Evolutionary conservation across 208 protist genomes (phyloP), one percentile per base, ranked within the genome.

Genomic region (Trypanosoma theileri): DNA sequence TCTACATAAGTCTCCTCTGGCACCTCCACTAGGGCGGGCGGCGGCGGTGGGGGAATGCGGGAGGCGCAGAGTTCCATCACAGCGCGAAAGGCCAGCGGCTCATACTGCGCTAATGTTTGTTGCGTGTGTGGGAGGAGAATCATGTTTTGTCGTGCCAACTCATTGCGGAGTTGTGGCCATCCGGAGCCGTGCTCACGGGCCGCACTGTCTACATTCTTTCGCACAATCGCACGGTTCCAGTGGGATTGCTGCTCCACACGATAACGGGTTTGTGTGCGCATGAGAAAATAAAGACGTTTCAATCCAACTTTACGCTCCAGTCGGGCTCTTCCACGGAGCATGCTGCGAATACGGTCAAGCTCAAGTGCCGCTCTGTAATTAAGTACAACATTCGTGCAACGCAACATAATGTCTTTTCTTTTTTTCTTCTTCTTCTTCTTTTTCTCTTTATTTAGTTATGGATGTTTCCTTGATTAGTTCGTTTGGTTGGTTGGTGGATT

Each of bases 221-320:
- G 80, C 63, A 92, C 85, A 66, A 95, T 84, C 11, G 90, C 81
- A 22, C 87, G 84, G 58, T 89, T 76, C 86, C 87, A 95, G 77
- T 84, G 82, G 8, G 84, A 70, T 67, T 89, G 80, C 72, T 90
- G 79, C 75, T 95, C 90, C 10, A 95, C 88, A 50, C 90, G 90
- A 69, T 95, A 95, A 22, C 86, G 85, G 4, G 90, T 95, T 48
- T 93, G 87, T 11, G 90, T 93, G 63, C 90, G 90, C 87, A 95
- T 88, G 26, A 95, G 71, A 52, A 95, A 95, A 62, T 88, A 88
- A 12, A 93, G 74, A 11, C 85, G 86, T 71, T 92, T 93, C 50
- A 95, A 59, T 10, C 90, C 90, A 13, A 95, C 71, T 51, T 95
- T 95, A 24, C 86, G 76, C 69, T 95, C 87, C 12, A 95, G 81